These are phyloP conservation scores for Lecanicillium sp. DNA, from an alignment of 2,329 filamentous ascomycete species.

Conservation along the genomic window DNA sequence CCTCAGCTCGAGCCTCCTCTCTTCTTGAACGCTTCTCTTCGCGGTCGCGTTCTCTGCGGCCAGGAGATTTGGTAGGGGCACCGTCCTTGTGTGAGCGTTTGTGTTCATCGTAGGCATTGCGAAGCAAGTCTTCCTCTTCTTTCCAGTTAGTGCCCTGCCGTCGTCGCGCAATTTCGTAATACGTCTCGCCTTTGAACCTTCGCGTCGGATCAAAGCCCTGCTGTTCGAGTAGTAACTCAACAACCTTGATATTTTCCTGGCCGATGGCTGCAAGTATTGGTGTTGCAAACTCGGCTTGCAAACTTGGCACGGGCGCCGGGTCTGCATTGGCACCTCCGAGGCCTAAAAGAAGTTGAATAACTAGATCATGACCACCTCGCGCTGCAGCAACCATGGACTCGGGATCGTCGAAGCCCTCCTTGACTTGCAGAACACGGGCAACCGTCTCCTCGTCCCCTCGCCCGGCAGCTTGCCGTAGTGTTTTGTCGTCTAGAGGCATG, in stretches of 20 bases:
- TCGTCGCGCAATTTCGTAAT: conserved; percentile 78
- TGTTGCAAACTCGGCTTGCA: conserved; percentile 67
- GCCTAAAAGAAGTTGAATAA: conserved; percentile 70
- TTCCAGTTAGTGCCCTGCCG: conserved; percentile 84
- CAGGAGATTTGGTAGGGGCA: conserved; percentile 43
- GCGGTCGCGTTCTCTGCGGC: conserved; percentile 31
- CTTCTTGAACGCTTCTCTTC: conserved; percentile 37
- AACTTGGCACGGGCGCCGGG: conserved; percentile 55
- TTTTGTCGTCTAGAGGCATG: conserved; percentile 56
- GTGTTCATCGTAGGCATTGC: conserved; percentile 63
- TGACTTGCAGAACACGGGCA: conserved; percentile 52
- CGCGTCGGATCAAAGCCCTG: conserved; percentile 75
- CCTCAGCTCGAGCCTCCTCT: conserved; percentile 36
- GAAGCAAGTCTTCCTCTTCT: conserved; percentile 75
- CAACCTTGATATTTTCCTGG: conserved; percentile 75
- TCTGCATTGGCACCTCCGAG: conserved; percentile 60
- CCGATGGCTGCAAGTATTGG: conserved; percentile 94
- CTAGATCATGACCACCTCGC: conserved; percentile 81
- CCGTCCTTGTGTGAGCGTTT: conserved; percentile 43
- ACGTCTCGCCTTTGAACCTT: conserved; percentile 68
- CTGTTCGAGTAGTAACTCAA: conserved; percentile 72
- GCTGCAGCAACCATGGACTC: conserved; percentile 87
- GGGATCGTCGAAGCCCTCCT: conserved; percentile 60
- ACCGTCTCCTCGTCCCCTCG: conserved; percentile 56
- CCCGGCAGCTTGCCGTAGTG: conserved; percentile 51